Conservation (phyloP, 306 rosid genomes). For the Quercus ilex region DNA sequence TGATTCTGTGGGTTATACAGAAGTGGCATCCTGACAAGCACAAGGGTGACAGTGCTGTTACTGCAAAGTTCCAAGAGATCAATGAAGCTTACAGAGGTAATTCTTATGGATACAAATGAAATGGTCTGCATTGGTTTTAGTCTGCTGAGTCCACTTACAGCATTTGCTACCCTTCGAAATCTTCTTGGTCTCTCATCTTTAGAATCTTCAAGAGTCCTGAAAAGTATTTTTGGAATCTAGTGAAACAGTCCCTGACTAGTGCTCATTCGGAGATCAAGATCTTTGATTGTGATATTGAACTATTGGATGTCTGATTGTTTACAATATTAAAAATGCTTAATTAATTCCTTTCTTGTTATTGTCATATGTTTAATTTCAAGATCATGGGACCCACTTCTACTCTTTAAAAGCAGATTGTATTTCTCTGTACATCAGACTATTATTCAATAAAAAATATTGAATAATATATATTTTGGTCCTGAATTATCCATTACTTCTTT, state of each 20-base stretch:
- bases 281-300: background rate
- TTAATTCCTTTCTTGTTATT: background rate
- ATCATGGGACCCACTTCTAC: background rate
- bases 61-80: conserved; percentile 74
- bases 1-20: conserved; percentile 39
- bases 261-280: background rate
- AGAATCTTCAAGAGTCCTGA: background rate
- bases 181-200: background rate
- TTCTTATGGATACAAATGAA: background rate
- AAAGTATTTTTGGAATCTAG: background rate
- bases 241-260: background rate
- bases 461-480: background rate
- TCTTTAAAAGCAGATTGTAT: background rate
- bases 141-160: background rate
- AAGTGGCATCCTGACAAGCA: conserved; percentile 90
- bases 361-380: background rate
- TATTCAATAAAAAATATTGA: background rate
- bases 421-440: background rate
- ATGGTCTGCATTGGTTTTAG: background rate
- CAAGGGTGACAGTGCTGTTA: conserved; percentile 45
- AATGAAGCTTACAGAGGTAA: conserved; percentile 74
- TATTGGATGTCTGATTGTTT: background rate
- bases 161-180: conserved; percentile 3
- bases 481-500: background rate
- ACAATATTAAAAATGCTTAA: background rate